Percentiles rank a stretch among this genome's conserved stretches.
Evolutionary conservation across 129 eudicot genomes (phyloP).

Genomic region (Mikania micrantha): DNA sequence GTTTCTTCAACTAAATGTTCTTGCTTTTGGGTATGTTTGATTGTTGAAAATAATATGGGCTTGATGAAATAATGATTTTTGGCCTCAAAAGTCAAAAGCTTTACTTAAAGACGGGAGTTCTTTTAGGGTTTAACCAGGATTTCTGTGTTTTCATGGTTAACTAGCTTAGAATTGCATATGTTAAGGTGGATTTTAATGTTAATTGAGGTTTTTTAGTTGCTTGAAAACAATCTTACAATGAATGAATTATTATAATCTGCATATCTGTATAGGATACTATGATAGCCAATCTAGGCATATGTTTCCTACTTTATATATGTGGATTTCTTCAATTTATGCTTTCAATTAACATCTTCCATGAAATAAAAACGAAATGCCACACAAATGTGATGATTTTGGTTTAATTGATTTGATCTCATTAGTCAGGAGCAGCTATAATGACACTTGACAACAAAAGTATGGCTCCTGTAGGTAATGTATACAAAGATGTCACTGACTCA

Average conservation of each 20-base stretch:
- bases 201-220: too few species aligned
- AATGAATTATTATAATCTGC: too few species aligned
- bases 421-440: constrained; percentile 15
- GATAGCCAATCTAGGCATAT: background rate
- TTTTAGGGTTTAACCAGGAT: too few species aligned
- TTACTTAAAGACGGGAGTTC: too few species aligned
- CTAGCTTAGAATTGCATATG: too few species aligned
- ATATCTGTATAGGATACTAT: too few species aligned
- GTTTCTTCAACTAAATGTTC: too few species aligned
- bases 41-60: constrained; percentile 10
- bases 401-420: background rate
- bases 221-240: too few species aligned
- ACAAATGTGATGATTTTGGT: background rate
- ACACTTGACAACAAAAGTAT: constrained; percentile 12
- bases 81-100: background rate
- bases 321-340: background rate
- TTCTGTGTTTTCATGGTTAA: too few species aligned
- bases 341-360: background rate
- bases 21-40: constrained; percentile 8
- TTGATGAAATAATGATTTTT: background rate
- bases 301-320: constrained; percentile 3
- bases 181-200: too few species aligned
- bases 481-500: constrained; percentile 35
- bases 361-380: background rate
- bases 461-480: constrained; percentile 53